Conservation (phyloP, 805 yeast genomes). For the Lachancea waltii region DNA sequence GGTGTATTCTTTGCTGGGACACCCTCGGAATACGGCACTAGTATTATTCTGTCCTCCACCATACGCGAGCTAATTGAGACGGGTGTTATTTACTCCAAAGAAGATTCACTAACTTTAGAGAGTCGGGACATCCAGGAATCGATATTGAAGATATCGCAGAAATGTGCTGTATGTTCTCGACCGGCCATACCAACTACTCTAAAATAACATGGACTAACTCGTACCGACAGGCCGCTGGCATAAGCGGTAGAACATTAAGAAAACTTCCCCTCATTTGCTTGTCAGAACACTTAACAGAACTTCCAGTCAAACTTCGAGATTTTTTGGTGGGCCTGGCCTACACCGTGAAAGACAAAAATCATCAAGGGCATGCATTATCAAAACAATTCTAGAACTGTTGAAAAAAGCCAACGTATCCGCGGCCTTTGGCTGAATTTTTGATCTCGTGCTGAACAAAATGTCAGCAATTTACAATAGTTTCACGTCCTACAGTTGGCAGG, state of each 20-base stretch:
- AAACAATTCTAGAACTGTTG: too few relatives aligned
- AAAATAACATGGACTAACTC: conserved; percentile 1
- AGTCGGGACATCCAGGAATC: conserved; percentile 10
- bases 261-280: conserved; percentile 27
- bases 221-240: conserved; percentile 10
- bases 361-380: neutral
- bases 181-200: neutral
- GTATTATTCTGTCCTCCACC: conserved; percentile 27
- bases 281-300: conserved; percentile 22
- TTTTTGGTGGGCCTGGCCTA: conserved; percentile 25
- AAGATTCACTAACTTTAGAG: conserved; percentile 4
- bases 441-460: too few relatives aligned
- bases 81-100: conserved; percentile 12
- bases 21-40: conserved; percentile 31
- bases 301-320: conserved; percentile 22
- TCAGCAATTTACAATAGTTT: too few relatives aligned
- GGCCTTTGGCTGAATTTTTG: too few relatives aligned
- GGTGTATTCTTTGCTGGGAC: conserved; percentile 31
- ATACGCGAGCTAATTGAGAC: conserved; percentile 22
- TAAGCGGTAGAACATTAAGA: conserved; percentile 27
- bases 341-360: neutral
- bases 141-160: conserved; percentile 15
- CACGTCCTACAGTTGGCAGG: too few relatives aligned
- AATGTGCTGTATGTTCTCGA: conserved; percentile 24
- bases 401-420: too few relatives aligned